Evolutionary conservation across 208 protist species (phyloP), one percentile per base, ranked within the genome.

Genomic region (Leishmania tarentolae): DNA sequence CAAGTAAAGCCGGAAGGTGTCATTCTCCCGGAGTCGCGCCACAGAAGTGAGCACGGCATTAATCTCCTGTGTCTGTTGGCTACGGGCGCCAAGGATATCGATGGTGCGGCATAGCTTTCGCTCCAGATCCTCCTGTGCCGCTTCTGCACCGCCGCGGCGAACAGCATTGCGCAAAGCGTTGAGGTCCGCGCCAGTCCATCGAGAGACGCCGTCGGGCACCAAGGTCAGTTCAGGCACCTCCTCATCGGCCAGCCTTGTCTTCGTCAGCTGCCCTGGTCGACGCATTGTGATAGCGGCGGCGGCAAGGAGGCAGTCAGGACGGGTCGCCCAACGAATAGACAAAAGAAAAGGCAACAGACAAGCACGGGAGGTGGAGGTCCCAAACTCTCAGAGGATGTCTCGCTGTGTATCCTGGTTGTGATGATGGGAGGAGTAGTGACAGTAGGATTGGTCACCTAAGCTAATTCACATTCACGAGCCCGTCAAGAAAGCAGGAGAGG

Each of bases 1-100:
- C 13, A 98, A 70, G 82, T 97, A 97, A 11, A 98, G 70, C 57
- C 86, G 82, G 68, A 90, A 88, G 24, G 94, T 84, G 17, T 63
- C 77, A 75, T 84, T 91, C 80, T 93, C 89, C 57, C 85, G 83
- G 24, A 95, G 82, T n/a, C 84, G 85, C n/a, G 76, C 42, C 52
- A 91, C 92, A 15, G 89, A 94, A 8, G 91, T 96, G 57, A 96
- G 88, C 4, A 88, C 85, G n/a, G 75, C 73, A 46, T 90, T 87
- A 37, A 96, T 80, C 37, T 74, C 83, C 86, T 96, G 93, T 21
- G 91, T 83, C 50, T 71, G 82, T 81, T 91, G 86, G 73, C 90
- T 95, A 52, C 87, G 86, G 46, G 69, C 73, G 31, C 95, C 95
- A 28, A 98, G 82, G 44, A 88, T 90, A 82, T 98, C 91, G 57